A percentile compares a stretch with the other conserved stretches of the same genome.
These are phyloP conservation scores for Acanthamoeba lenticulata DNA, from an alignment of 208 protist species.

Conservation along the genomic window DNA sequence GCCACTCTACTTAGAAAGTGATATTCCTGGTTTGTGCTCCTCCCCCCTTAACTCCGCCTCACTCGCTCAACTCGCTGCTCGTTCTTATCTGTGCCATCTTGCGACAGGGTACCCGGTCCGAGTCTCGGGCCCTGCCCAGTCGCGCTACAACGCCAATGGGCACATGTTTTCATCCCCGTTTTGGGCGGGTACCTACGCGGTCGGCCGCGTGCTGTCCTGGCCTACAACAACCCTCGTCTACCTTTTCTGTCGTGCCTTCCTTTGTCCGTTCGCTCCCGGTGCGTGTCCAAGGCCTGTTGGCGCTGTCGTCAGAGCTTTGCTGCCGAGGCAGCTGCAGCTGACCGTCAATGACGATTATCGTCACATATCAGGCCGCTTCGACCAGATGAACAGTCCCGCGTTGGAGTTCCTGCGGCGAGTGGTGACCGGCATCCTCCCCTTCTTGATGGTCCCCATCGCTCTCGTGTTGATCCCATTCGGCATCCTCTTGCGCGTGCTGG, in stretches of 20 bases:
- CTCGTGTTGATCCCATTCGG: background rate
- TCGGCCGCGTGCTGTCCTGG: background rate
- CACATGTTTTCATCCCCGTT: slow-evolving; percentile 17
- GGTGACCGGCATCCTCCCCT: background rate
- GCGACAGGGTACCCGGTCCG: background rate
- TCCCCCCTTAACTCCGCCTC: background rate
- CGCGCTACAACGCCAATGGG: background rate
- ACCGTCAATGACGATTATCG: background rate
- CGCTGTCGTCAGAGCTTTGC: background rate
- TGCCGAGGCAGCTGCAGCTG: background rate
- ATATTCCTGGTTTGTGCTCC: no score
- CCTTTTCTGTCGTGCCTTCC: background rate
- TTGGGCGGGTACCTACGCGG: background rate
- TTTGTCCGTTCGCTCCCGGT: background rate
- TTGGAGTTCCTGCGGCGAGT: background rate
- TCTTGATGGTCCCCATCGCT: background rate
- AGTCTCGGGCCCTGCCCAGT: background rate
- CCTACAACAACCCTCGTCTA: background rate
- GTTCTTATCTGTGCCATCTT: background rate
- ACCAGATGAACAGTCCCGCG: slow-evolving; percentile 1
- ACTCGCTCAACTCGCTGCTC: background rate
- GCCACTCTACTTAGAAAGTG: no score
- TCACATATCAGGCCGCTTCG: background rate
- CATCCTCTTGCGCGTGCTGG: background rate
- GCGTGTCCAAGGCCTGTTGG: background rate